Evolutionary conservation across 352 stramenopile genomes (phyloP).

Genomic region (Phytophthora fragariae): DNA sequence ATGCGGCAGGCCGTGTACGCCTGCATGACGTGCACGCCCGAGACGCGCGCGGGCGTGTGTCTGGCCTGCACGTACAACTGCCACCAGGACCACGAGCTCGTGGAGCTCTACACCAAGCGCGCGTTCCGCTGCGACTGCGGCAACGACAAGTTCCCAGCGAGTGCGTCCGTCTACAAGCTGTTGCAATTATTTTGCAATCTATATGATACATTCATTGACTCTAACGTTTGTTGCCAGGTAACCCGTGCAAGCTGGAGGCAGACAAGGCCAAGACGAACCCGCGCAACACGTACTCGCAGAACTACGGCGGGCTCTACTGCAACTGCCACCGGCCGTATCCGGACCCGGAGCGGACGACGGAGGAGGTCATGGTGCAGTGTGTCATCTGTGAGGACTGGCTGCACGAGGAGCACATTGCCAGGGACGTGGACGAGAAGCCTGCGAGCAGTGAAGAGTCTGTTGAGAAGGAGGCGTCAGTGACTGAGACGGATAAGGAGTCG

Average conservation of each 20-base stretch:
- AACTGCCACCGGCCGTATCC: slow-evolving; percentile 79
- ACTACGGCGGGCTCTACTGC: slow-evolving; percentile 75
- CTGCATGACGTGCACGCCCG: slow-evolving; percentile 74
- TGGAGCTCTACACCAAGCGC: slow-evolving; percentile 86
- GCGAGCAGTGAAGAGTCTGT: neutral
- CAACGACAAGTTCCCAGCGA: slow-evolving; percentile 63
- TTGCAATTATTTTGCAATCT: neutral
- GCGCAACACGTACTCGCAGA: slow-evolving; percentile 77
- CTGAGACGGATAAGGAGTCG: slow-evolving; percentile 13
- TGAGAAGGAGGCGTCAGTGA: neutral
- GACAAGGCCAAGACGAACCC: slow-evolving; percentile 63
- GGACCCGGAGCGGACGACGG: slow-evolving; percentile 70
- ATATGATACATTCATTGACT: neutral
- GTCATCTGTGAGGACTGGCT: slow-evolving; percentile 84
- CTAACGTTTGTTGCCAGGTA: slow-evolving; percentile 24
- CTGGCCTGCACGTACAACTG: slow-evolving; percentile 81
- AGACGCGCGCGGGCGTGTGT: slow-evolving; percentile 61
- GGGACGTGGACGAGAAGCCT: slow-evolving; percentile 7
- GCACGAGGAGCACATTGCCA: slow-evolving; percentile 74
- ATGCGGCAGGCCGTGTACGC: slow-evolving; percentile 74
- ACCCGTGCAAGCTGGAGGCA: slow-evolving; percentile 59
- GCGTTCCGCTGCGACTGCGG: slow-evolving; percentile 80
- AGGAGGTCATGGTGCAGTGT: slow-evolving; percentile 81
- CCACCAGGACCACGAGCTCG: slow-evolving; percentile 76
- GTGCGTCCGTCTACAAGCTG: slow-evolving; percentile 22